Evolutionary conservation across 83 land plant genomes (phyloP).

Genomic region (Thuja plicata): DNA sequence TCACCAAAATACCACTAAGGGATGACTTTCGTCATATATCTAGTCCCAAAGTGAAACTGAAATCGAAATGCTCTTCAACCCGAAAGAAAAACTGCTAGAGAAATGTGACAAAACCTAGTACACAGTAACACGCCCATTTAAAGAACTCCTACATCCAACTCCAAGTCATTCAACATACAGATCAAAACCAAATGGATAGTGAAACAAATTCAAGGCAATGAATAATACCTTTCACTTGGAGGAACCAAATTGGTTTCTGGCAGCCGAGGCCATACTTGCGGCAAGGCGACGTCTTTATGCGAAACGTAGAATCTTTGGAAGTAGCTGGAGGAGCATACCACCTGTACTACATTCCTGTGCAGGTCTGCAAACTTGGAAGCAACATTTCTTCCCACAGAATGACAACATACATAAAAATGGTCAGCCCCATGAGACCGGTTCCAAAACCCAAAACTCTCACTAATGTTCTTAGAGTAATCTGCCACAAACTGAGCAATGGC

Average conservation of each 20-base stretch:
- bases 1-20: no score
- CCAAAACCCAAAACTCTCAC: conserved; percentile 33
- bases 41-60: no score
- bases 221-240: conserved; percentile 35
- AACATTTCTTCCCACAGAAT: conserved; percentile 50
- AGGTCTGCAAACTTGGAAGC: conserved; percentile 28
- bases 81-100: no score
- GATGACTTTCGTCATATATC: no score
- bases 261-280: conserved; percentile 58
- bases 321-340: conserved; percentile 54
- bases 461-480: conserved; percentile 22
- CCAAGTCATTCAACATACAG: not conserved
- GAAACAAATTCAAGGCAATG: not conserved
- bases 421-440: conserved; percentile 44
- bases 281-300: conserved; percentile 49
- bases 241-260: conserved; percentile 24
- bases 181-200: not conserved
- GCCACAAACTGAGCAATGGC: conserved; percentile 45
- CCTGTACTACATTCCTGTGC: conserved; percentile 47
- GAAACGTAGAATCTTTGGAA: conserved; percentile 45
- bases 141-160: not conserved
- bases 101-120: no score
- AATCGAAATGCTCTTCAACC: no score
- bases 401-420: conserved; percentile 53
- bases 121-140: no score